Evolutionary conservation across 2,329 filamentous ascomycete species (phyloP), one percentile per base, ranked within the genome.

Genomic region (Fusarium torulosum): DNA sequence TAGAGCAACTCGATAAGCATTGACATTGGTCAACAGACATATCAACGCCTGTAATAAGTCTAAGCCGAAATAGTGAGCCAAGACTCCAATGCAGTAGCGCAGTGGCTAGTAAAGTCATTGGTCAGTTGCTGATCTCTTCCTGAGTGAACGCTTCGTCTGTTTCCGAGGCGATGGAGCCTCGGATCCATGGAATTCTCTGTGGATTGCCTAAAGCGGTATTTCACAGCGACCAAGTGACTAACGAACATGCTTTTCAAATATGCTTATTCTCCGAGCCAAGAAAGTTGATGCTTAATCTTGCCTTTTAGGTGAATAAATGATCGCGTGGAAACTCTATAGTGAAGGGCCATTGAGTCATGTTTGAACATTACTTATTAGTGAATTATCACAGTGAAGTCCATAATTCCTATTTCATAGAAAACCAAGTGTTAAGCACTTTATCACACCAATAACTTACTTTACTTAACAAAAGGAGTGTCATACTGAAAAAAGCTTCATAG

Each of bases 41-140:
- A 29, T 53, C 10, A 35, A 29, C 27, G 35, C 53, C 40, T 42
- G n/a, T 33, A 29, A 4, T 17, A 20, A 53, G 35, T 44, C 31
- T 60, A 38, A 27, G 33, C 25, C 47, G 11, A 20, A 62, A 38
- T 38, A 47, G 58, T 43, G 50, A 62, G 31, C 42, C 37, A 49
- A 62, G 57, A 41, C 54, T 45, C n/a, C 45, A 35, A 23, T 44
- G 14, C 37, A 63, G 54, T 62, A 55, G 59, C 29, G 59, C 14
- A 6, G 1, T 9, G 2, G 2, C 7, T 8, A 25, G 20, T 10
- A 4, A n/a, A 27, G 13, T 20, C 21, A 47, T 47, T 62, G 57
- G 57, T 6, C 20, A 21, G 21, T 9, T 4, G 4, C 14, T 42
- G 20, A 15, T 21, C 13, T 11, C 4, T 35, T 15, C 29, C 29